Conservation (phyloP, 371 early-diverging fungal species). For the Zychaea mexicana region DNA sequence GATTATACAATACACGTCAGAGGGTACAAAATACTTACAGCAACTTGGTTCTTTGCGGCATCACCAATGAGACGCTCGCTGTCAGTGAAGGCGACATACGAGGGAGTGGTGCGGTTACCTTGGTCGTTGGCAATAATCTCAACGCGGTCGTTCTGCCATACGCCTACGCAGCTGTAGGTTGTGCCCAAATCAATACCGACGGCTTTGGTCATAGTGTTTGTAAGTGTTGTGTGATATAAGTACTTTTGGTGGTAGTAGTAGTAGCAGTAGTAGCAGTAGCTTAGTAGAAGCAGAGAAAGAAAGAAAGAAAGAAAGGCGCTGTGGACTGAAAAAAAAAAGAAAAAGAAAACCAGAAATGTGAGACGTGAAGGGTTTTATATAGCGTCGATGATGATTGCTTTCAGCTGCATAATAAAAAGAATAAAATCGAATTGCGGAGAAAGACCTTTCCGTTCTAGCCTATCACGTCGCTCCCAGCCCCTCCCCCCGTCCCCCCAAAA, state of each 20-base stretch:
- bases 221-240: background rate
- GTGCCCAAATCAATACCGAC: slow-evolving; percentile 99
- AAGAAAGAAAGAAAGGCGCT: background rate
- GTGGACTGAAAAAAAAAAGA: background rate
- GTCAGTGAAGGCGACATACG: slow-evolving; percentile 94
- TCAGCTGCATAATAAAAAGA: background rate
- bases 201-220: slow-evolving; percentile 29
- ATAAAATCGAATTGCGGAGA: slow-evolving; percentile 6
- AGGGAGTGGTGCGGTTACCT: slow-evolving; percentile 96
- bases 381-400: background rate
- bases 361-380: slow-evolving; percentile 3
- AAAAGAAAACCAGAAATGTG: background rate
- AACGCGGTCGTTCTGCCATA: slow-evolving; percentile 95
- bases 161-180: slow-evolving; percentile 99
- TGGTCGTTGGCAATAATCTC: slow-evolving; percentile 98
- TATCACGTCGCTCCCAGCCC: background rate
- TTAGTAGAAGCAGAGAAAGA: too few relatives aligned
- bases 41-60: slow-evolving; percentile 93
- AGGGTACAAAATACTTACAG: slow-evolving; percentile 25
- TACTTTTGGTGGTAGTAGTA: too few relatives aligned
- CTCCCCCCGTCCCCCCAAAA: background rate
- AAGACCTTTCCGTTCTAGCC: background rate
- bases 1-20: background rate
- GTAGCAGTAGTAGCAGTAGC: too few relatives aligned
- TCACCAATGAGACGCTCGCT: slow-evolving; percentile 92